A percentile compares a stretch with the other conserved stretches of the same genome.
phyloP scores from a whole-genome alignment of 2,329 filamentous ascomycete species.

The Decorospora gaudefroyi region DNA sequence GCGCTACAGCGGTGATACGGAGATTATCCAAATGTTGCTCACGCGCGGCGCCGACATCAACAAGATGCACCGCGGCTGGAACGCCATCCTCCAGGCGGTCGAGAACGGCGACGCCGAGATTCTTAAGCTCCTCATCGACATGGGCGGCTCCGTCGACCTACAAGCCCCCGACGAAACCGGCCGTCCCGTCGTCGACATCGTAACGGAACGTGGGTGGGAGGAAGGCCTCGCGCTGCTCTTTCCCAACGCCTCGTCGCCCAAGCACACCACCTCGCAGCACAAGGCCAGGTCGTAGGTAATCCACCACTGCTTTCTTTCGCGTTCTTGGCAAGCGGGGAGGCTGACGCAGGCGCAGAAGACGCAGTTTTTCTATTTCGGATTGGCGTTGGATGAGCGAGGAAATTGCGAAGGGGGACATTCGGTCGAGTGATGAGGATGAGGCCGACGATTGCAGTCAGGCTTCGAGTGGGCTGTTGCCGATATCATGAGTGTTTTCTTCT shows the following conservation, averaged over 20 bases:
- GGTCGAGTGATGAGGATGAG: constrained; percentile 9
- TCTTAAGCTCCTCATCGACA: constrained; percentile 42
- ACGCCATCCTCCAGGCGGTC: constrained; percentile 43
- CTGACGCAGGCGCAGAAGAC: constrained; percentile 9
- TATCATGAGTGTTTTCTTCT: neutral
- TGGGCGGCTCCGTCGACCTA: constrained; percentile 41
- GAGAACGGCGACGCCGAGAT: constrained; percentile 45
- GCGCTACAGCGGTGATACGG: constrained; percentile 62
- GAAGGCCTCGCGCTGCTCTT: constrained; percentile 43
- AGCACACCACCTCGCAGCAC: constrained; percentile 5
- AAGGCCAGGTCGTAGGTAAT: constrained; percentile 37
- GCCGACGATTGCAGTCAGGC: constrained; percentile 16
- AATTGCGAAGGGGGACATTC: constrained; percentile 6
- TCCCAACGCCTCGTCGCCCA: constrained; percentile 25
- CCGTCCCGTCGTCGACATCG: constrained; percentile 39
- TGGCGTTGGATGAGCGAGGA: constrained; percentile 18
- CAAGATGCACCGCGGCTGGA: constrained; percentile 52
- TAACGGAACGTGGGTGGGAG: constrained; percentile 46
- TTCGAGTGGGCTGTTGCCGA: constrained; percentile 10
- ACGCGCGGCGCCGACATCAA: constrained; percentile 69
- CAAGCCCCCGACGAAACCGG: constrained; percentile 39
- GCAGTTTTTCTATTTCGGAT: constrained; percentile 18
- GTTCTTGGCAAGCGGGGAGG: neutral
- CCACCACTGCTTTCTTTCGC: constrained; percentile 6
- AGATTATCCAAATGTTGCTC: constrained; percentile 66